These are phyloP conservation scores for Phytopythium helicoides DNA, from an alignment of 352 stramenopile species.

Conservation along the genomic window DNA sequence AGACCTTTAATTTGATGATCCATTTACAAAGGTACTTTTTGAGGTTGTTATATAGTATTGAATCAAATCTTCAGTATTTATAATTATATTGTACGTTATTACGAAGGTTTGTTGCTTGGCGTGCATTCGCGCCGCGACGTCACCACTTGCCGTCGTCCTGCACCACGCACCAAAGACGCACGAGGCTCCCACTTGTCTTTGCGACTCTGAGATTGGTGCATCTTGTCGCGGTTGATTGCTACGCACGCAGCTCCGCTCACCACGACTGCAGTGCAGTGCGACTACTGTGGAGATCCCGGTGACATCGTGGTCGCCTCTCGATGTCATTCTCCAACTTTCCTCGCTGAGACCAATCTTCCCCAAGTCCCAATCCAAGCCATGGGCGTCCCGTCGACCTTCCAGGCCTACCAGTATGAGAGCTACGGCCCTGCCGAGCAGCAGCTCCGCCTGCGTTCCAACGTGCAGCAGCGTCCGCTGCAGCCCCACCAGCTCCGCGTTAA, in stretches of 20 bases:
- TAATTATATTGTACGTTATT: too few relatives aligned
- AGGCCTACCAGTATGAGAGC: constrained; percentile 26
- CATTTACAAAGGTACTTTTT: background rate
- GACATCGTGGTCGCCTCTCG: too few relatives aligned
- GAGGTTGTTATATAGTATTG: background rate
- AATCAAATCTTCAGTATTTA: background rate
- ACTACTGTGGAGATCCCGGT: background rate
- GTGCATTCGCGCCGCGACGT: too few relatives aligned
- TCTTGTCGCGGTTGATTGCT: too few relatives aligned
- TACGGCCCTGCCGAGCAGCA: constrained; percentile 14
- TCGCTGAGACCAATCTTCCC: constrained; percentile 3
- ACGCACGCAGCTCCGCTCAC: too few relatives aligned
- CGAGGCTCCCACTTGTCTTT: too few relatives aligned
- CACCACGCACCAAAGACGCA: constrained; percentile 1
- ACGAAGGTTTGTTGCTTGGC: too few relatives aligned
- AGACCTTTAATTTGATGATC: background rate
- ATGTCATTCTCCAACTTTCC: constrained; percentile 6
- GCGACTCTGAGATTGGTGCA: too few relatives aligned
- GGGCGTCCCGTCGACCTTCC: constrained; percentile 21
- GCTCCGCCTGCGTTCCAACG: constrained; percentile 16
- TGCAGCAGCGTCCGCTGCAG: constrained; percentile 10
- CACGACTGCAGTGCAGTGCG: too few relatives aligned
- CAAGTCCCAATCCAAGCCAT: constrained; percentile 8
- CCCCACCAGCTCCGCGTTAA: constrained; percentile 50
- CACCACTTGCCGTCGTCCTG: background rate